Percentiles rank a stretch among this genome's conserved stretches.
These are phyloP conservation scores for Chlorella variabilis DNA, from an alignment of 163 green algal species.

Conservation along the genomic window DNA sequence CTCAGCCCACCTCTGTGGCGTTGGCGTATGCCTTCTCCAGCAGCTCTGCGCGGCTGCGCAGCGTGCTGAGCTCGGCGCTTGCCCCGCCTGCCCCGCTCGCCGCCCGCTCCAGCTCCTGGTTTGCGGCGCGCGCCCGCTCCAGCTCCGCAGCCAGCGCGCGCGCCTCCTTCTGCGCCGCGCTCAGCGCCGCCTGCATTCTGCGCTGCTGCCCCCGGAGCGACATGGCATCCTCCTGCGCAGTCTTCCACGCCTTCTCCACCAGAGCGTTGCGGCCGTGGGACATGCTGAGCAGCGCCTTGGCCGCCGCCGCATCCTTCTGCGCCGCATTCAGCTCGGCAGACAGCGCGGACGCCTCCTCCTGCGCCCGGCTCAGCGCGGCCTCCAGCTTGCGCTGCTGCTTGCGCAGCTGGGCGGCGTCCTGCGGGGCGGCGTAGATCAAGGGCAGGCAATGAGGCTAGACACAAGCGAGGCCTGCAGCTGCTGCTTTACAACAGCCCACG, in stretches of 20 bases:
- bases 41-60: neutral
- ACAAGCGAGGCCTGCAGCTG: neutral
- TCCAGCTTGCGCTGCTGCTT: slow-evolving; percentile 3
- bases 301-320: neutral
- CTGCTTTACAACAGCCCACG: no score
- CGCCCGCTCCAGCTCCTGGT: neutral
- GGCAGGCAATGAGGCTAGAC: neutral
- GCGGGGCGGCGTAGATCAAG: neutral
- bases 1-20: neutral
- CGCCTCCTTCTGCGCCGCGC: slow-evolving; percentile 15
- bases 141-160: neutral
- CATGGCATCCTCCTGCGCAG: neutral
- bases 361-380: slow-evolving; percentile 13
- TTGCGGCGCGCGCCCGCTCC: neutral
- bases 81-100: no score
- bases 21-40: neutral
- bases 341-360: neutral
- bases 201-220: slow-evolving; percentile 21
- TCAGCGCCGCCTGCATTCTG: neutral
- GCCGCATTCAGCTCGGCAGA: neutral
- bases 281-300: neutral
- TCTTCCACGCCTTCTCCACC: neutral
- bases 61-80: neutral
- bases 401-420: slow-evolving; percentile 14
- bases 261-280: neutral